These are phyloP conservation scores for Cercis canadensis DNA, from an alignment of 306 rosid species.

Conservation along the genomic window DNA sequence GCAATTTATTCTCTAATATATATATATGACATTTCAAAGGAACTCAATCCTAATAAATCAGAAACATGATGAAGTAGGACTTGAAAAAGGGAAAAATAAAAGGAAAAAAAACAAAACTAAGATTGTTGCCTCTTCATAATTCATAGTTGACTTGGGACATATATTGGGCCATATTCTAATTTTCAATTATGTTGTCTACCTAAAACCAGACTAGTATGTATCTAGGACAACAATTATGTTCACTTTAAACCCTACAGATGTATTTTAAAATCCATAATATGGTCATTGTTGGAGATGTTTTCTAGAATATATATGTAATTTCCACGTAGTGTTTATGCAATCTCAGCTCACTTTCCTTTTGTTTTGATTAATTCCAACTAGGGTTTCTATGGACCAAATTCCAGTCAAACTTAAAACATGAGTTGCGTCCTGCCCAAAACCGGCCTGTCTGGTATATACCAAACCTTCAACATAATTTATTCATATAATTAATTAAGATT, in stretches of 20 bases:
- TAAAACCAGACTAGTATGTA: slow-evolving; percentile 31
- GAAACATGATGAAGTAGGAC: too few species aligned
- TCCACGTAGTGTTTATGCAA: background rate
- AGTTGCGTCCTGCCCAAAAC: background rate
- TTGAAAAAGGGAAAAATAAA: too few species aligned
- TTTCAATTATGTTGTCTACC: slow-evolving; percentile 34
- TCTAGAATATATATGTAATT: slow-evolving; percentile 17
- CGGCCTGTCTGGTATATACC: slow-evolving; percentile 35
- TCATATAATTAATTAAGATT: slow-evolving; percentile 9
- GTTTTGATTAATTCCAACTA: slow-evolving; percentile 45
- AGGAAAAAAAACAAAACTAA: background rate
- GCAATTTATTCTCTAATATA: too few species aligned
- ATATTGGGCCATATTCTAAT: slow-evolving; percentile 20
- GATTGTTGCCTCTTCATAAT: background rate
- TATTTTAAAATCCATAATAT: slow-evolving; percentile 4
- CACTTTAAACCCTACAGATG: too few species aligned
- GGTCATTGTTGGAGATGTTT: slow-evolving; percentile 29
- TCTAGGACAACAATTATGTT: background rate
- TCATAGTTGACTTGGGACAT: slow-evolving; percentile 30
- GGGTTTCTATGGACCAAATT: slow-evolving; percentile 34
- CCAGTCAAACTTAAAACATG: slow-evolving; percentile 36
- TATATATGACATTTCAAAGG: too few species aligned
- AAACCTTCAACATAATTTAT: slow-evolving; percentile 14
- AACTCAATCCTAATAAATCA: too few species aligned
- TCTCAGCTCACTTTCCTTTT: background rate